A percentile compares a stretch with the other conserved stretches of the same genome.
Evolutionary conservation across 192 early-diverging fungal species (phyloP).

Genomic region (Podila horticola): DNA sequence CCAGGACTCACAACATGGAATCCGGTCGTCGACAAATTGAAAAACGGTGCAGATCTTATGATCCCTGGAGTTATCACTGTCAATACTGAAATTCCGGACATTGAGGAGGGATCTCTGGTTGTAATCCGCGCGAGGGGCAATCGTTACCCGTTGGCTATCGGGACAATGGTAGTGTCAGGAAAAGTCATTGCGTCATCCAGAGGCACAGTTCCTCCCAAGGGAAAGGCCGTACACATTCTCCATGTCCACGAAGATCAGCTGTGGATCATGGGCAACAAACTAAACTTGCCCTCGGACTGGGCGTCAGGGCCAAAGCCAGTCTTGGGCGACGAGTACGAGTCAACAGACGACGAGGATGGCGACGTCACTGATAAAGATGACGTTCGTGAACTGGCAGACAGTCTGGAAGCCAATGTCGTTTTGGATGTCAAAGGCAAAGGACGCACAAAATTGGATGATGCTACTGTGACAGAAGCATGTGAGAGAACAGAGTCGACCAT

Average conservation of each 20-base stretch:
- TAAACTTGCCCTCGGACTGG: constrained; percentile 62
- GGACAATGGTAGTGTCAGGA: constrained; percentile 68
- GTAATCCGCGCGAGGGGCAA: constrained; percentile 64
- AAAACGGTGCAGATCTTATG: constrained; percentile 88
- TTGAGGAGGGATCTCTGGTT: constrained; percentile 63
- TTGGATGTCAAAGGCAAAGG: constrained; percentile 9
- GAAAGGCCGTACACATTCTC: constrained; percentile 82
- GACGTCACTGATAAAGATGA: constrained; percentile 31
- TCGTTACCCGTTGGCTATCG: constrained; percentile 74
- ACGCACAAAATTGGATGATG: constrained; percentile 2
- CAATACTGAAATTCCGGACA: constrained; percentile 55
- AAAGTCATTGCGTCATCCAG: constrained; percentile 37
- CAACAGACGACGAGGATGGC: constrained; percentile 25
- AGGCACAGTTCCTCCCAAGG: constrained; percentile 58
- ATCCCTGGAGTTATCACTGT: constrained; percentile 74
- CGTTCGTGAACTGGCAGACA: neutral
- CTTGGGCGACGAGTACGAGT: constrained; percentile 5
- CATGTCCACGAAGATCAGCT: constrained; percentile 83
- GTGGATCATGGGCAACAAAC: constrained; percentile 81
- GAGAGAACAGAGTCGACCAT: constrained; percentile 4
- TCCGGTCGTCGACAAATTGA: constrained; percentile 75
- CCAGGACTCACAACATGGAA: constrained; percentile 75
- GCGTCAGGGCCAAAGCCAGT: constrained; percentile 5
- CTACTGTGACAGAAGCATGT: constrained; percentile 4
- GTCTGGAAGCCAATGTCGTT: neutral